Evolutionary conservation across 164 flowering plant genomes (phyloP), one percentile per base, ranked within the genome.

Genomic region (Malania oleifera): DNA sequence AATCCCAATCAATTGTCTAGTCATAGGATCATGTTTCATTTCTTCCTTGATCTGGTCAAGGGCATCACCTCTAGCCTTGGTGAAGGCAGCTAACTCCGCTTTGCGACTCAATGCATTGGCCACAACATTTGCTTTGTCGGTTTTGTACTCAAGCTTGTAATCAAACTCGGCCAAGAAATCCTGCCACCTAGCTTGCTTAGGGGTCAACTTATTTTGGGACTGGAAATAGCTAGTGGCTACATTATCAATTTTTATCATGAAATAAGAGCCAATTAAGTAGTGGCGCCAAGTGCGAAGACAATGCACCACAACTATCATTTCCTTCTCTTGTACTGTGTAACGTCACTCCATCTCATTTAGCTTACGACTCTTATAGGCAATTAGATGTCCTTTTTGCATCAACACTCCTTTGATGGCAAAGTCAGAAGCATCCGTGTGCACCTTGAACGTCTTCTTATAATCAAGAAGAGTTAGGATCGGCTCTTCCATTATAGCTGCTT

Each of bases 161-260:
- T 65, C 47, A 26, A 58, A 67, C 18, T 67, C 45, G 0, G 7
- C 47, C 0, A 66, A 9, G 0, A 52, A 66, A 1, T 59, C 45
- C 10, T 60, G 51, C 65, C 51, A 61, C 14, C 15, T n/a, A 2
- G 57, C 52, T 18, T 61, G 57, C 52, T 61, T 56, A 0, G 52
- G 57, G 0, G 47, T 11, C 1, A 61, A 7, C 14, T 61, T 61
- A 13, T 29, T 40, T 10, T 58, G 25, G 0, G 48, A 29, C 1
- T 26, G 26, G 13, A 65, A 65, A 41, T 40, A 54, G n/a, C 41
- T 54, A n/a, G 37, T 64, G 6, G 57, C 55, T 0, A 28, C 44
- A 18, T 62, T 62, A 25, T 65, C 52, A 0, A 25, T 65, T 17
- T n/a, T 17, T 1, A 58, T 31, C 10, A 43, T 22, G 25, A 65